phyloP scores from a whole-genome alignment of 495 filamentous ascomycete species.

The Penicillium nucicola region DNA sequence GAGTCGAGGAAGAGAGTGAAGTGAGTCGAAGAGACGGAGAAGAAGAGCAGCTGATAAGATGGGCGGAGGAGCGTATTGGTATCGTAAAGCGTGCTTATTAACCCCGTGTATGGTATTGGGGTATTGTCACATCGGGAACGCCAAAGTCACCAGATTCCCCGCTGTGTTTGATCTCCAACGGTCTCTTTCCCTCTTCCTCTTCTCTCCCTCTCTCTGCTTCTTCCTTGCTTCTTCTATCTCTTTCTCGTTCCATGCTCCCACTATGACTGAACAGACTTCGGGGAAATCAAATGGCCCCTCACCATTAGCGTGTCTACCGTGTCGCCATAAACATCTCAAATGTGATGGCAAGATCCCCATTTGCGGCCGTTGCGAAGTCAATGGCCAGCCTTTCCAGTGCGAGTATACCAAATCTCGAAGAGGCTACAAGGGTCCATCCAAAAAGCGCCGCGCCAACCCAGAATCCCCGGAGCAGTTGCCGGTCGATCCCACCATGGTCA shows the following conservation, averaged over 20 bases:
- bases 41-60: too few relatives aligned
- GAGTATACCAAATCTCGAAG: slow-evolving; percentile 47
- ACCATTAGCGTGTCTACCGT: slow-evolving; percentile 53
- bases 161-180: background rate
- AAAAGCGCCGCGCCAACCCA: slow-evolving; percentile 43
- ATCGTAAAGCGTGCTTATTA: too few relatives aligned
- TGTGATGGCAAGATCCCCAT: slow-evolving; percentile 42
- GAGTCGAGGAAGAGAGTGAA: background rate
- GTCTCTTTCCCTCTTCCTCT: background rate
- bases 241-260: slow-evolving; percentile 6
- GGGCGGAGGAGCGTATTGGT: too few relatives aligned
- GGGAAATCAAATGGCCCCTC: slow-evolving; percentile 32
- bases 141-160: too few relatives aligned
- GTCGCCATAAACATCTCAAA: slow-evolving; percentile 60
- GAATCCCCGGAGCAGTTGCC: slow-evolving; percentile 28
- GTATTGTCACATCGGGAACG: too few relatives aligned
- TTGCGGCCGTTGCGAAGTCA: slow-evolving; percentile 36
- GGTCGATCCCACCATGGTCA: slow-evolving; percentile 22
- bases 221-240: too few relatives aligned
- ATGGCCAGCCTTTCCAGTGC: slow-evolving; percentile 26
- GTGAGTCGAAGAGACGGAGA: too few relatives aligned
- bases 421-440: slow-evolving; percentile 46
- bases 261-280: slow-evolving; percentile 24
- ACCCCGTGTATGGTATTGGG: too few relatives aligned
- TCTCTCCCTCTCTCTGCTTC: background rate